Conservation (phyloP, 768 basidiomycete species). For the Lactifluus piperatus region DNA sequence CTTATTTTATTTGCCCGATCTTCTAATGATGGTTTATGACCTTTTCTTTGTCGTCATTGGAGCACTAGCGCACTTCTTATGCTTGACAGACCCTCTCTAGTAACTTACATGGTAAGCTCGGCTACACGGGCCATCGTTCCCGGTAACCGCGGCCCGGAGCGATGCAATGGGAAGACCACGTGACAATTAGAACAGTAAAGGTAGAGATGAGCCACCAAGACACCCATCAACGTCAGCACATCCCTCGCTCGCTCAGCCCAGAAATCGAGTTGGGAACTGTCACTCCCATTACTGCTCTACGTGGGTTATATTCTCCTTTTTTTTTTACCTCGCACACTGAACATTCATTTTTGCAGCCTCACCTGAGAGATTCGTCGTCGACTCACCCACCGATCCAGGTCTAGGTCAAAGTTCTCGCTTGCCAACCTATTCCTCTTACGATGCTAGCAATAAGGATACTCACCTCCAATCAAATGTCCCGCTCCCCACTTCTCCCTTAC, state of each 20-base stretch:
- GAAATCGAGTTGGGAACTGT: slow-evolving; percentile 9
- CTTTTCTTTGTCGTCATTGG: too few relatives aligned
- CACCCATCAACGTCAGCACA: too few relatives aligned
- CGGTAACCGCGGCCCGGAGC: too few relatives aligned
- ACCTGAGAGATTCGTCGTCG: not conserved
- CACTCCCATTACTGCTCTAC: not conserved
- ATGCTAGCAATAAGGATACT: not conserved
- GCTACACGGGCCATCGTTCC: too few relatives aligned
- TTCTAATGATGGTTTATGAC: too few relatives aligned
- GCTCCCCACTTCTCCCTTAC: not conserved
- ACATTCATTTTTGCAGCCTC: not conserved
- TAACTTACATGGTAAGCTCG: too few relatives aligned
- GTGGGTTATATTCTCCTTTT: not conserved
- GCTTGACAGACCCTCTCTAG: too few relatives aligned
- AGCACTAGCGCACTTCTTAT: too few relatives aligned
- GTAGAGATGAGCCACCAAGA: too few relatives aligned
- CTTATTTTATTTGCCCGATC: too few relatives aligned
- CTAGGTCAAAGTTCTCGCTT: not conserved
- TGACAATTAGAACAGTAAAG: too few relatives aligned
- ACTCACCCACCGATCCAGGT: not conserved
- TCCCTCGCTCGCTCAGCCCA: slow-evolving; percentile 4
- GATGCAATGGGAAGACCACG: too few relatives aligned
- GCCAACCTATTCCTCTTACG: slow-evolving; percentile 8
- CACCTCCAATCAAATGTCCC: not conserved
- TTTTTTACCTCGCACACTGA: not conserved